phyloP scores from a whole-genome alignment of 2,329 filamentous ascomycete genomes.

The Arthrobotrys pseudoclavata region DNA sequence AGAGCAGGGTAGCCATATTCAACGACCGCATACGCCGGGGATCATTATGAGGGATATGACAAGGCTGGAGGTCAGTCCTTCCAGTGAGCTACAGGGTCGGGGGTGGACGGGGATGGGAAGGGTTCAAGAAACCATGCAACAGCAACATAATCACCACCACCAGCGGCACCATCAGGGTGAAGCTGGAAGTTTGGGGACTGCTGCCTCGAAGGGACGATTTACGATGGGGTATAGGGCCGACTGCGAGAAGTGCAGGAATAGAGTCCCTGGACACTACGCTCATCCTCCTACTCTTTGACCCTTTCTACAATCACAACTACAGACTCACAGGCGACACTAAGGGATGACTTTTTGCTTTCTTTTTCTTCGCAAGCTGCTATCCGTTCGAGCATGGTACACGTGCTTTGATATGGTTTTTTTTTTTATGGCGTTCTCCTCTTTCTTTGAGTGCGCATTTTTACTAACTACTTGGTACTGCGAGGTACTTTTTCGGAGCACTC shows the following conservation, averaged over 20 bases:
- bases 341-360: conserved; percentile 5
- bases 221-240: conserved; percentile 62
- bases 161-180: background rate
- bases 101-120: conserved; percentile 33
- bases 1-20: conserved; percentile 18
- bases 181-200: background rate
- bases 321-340: background rate
- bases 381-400: background rate
- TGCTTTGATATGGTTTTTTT: background rate
- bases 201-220: conserved; percentile 45
- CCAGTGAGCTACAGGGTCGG: conserved; percentile 40
- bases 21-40: conserved; percentile 46
- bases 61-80: conserved; percentile 49
- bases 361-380: background rate
- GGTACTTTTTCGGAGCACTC: conserved; percentile 1
- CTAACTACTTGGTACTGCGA: background rate
- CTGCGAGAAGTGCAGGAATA: conserved; percentile 62
- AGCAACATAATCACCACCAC: background rate
- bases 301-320: background rate
- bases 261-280: conserved; percentile 61
- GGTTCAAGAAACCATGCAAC: background rate
- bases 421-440: background rate
- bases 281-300: conserved; percentile 53
- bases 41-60: conserved; percentile 59
- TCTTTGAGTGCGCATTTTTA: background rate